These are phyloP conservation scores for Santalum album DNA, from an alignment of 164 flowering plant genomes.

Conservation along the genomic window DNA sequence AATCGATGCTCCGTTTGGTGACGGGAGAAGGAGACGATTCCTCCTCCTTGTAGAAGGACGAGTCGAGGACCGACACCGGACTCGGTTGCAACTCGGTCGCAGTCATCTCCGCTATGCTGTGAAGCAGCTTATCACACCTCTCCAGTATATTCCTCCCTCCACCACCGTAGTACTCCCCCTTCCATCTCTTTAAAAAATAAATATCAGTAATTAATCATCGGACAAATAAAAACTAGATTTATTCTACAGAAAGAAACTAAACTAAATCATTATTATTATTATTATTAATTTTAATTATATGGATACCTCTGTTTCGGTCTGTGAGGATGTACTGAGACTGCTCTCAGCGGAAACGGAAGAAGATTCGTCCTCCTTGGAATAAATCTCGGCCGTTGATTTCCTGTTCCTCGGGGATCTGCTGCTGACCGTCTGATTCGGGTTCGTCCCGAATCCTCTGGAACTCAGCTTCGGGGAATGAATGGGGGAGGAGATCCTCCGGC, in stretches of 20 bases:
- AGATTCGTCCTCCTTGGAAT: conserved; percentile 20
- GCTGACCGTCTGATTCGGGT: conserved; percentile 35
- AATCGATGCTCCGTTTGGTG: conserved; percentile 56
- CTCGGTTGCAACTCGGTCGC: conserved; percentile 68
- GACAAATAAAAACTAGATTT: neutral
- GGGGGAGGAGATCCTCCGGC: conserved; percentile 28
- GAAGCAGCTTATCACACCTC: conserved; percentile 78
- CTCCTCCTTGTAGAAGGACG: conserved; percentile 72
- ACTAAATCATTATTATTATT: neutral
- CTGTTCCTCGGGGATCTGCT: conserved; percentile 38
- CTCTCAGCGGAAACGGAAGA: conserved; percentile 46
- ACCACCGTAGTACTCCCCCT: conserved; percentile 40
- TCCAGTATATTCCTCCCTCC: conserved; percentile 67
- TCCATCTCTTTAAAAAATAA: conserved; percentile 52
- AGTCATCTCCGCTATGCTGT: conserved; percentile 78
- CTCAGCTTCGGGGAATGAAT: conserved; percentile 40
- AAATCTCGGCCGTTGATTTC: conserved; percentile 25
- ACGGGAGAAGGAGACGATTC: conserved; percentile 76
- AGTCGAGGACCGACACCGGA: conserved; percentile 91
- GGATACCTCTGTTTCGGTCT: conserved; percentile 52
- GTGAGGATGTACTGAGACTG: conserved; percentile 50
- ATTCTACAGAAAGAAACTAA: no score
- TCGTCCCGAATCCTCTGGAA: conserved; percentile 23
- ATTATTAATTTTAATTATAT: neutral
- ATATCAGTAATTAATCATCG: neutral